A percentile compares a stretch with the other conserved stretches of the same genome.
Evolutionary conservation across 2,329 filamentous ascomycete species (phyloP).

Genomic region (Alternaria conjuncta): DNA sequence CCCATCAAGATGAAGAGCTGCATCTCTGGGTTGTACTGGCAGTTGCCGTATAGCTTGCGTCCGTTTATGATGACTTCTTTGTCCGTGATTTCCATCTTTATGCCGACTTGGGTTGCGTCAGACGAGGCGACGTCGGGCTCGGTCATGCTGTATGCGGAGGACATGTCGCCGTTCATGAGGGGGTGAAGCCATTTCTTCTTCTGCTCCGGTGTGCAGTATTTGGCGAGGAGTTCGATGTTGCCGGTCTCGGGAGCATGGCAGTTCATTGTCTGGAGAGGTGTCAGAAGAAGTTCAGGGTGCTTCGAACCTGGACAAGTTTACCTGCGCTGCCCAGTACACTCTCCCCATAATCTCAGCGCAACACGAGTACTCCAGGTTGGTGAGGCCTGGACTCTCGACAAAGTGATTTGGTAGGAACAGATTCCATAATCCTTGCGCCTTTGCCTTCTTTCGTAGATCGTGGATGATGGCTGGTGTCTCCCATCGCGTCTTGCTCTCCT

Average conservation of each 20-base stretch:
- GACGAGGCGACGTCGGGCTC: conserved; percentile 59
- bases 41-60: conserved; percentile 52
- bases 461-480: conserved; percentile 51
- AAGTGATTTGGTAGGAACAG: conserved; percentile 52
- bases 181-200: conserved; percentile 59
- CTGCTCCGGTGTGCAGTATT: conserved; percentile 59
- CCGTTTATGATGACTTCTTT: conserved; percentile 52
- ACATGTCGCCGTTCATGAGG: conserved; percentile 57
- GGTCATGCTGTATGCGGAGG: conserved; percentile 60
- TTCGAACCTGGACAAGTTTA: conserved; percentile 1
- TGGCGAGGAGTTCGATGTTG: conserved; percentile 61
- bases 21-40: conserved; percentile 48
- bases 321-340: conserved; percentile 55
- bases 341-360: conserved; percentile 56
- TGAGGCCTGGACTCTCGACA: conserved; percentile 53
- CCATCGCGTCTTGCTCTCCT: conserved; percentile 40
- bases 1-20: conserved; percentile 48
- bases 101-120: conserved; percentile 58
- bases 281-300: neutral
- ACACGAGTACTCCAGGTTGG: conserved; percentile 55
- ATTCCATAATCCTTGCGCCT: conserved; percentile 50
- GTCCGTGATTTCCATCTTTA: conserved; percentile 45
- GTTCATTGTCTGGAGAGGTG: conserved; percentile 49
- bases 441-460: conserved; percentile 52
- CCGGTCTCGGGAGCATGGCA: conserved; percentile 58